Evolutionary conservation across 140 eudicot species (phyloP), one percentile per base, ranked within the genome.

Genomic region (Ambrosia hybrid): DNA sequence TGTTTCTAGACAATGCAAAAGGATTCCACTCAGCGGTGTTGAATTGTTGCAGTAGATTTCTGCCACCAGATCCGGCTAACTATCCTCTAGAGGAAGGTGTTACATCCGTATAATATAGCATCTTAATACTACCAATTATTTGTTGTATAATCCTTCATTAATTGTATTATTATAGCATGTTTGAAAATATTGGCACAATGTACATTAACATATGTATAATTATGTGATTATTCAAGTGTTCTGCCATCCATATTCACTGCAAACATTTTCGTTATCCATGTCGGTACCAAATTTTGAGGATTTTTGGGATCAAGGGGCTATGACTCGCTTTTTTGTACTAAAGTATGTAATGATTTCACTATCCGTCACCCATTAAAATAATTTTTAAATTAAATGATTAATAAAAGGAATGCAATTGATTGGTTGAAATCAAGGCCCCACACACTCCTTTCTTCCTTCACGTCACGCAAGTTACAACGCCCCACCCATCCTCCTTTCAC

Each of bases 21-120:
- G 98, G 87, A 46, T 93, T 93, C 78, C 98, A 93, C 68, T 87
- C 97, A 1, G 93, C 97, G 34, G 89, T 90, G 33, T 51, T 87
- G 49, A 79, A 90, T 68, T 92, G 91, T 60, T 90, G 97, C 64
- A 86, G 91, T 46, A 84, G 87, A 76, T 83, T 76, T 81, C 60
- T 93, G 38, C 68, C 93, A 11, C 77, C 85, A 5, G 83, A 84
- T 41, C 76, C 85, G 4, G 87, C 75, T 53, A 74, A 55, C 59
- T 73, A 73, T 69, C 33, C 85, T n/a, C 83, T 92, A 2, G 89
- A 91, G 13, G 95, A 92, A 79, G 98, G 91, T 53, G 82, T 92
- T 62, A 70, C 72, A 57, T 79, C 88, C 37, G 96, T 82, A n/a
- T 92, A 72, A 78, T 33, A 67, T 89, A 72, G 75, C 49, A 67